Conservation (phyloP, 2,329 filamentous ascomycete genomes). For the Exophiala aquamarina region DNA sequence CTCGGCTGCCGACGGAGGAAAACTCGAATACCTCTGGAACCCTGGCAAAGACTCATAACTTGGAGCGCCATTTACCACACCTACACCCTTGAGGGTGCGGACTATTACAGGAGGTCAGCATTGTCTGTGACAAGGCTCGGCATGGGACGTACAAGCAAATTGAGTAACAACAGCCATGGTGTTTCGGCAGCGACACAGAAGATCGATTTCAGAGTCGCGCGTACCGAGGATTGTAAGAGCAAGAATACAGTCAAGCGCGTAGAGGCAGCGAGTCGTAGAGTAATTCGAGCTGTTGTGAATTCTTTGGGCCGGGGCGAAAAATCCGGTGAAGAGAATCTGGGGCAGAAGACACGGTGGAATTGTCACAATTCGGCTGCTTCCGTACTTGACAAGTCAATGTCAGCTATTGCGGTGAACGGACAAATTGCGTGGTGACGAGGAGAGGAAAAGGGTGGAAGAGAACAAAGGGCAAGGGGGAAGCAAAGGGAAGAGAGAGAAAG, state of each 20-base stretch:
- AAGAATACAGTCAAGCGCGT: not conserved
- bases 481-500: conserved; percentile 6
- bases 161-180: conserved; percentile 87
- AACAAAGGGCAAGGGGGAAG: conserved; percentile 5
- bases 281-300: not conserved
- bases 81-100: conserved; percentile 95
- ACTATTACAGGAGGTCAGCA: conserved; percentile 44
- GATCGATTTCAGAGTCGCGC: not conserved
- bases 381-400: conserved; percentile 54
- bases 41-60: conserved; percentile 81
- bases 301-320: not conserved
- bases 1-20: conserved; percentile 3
- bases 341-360: conserved; percentile 18
- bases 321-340: conserved; percentile 10
- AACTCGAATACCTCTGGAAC: conserved; percentile 58
- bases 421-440: conserved; percentile 31
- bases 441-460: conserved; percentile 29
- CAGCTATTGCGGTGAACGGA: conserved; percentile 39
- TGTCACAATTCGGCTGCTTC: conserved; percentile 36
- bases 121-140: not conserved
- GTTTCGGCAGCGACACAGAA: not conserved
- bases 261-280: not conserved
- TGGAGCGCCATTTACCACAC: conserved; percentile 86
- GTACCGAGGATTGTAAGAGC: not conserved
- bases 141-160: conserved; percentile 69